A percentile compares a stretch with the other conserved stretches of the same genome.
These are phyloP conservation scores for Xylariaceae sp. DNA, from an alignment of 2,329 filamentous ascomycete species.

Conservation along the genomic window DNA sequence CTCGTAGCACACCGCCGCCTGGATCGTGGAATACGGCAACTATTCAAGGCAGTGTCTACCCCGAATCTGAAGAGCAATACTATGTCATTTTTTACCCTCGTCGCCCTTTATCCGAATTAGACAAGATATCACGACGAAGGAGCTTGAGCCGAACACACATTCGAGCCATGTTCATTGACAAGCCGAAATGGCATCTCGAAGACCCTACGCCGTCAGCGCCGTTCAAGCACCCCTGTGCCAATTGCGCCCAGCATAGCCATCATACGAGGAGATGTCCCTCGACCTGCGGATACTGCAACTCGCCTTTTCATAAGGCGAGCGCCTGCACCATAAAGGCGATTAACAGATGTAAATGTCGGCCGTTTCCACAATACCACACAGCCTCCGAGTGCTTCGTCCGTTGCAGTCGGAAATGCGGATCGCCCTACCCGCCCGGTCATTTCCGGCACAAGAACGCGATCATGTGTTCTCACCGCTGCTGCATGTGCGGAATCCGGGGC, in stretches of 20 bases:
- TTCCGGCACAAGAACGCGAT: conserved; percentile 42
- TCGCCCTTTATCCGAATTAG: conserved; percentile 34
- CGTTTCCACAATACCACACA: conserved; percentile 43
- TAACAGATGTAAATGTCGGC: conserved; percentile 43
- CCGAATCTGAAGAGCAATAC: conserved; percentile 1
- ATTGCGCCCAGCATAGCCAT: conserved; percentile 37
- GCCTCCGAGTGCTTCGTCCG: conserved; percentile 36
- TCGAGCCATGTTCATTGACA: conserved; percentile 38
- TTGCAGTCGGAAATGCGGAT: conserved; percentile 41
- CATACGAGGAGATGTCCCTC: conserved; percentile 28
- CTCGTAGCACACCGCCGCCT: conserved; percentile 25
- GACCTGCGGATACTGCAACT: conserved; percentile 42
- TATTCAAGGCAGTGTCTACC: background rate
- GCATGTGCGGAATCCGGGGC: conserved; percentile 45
- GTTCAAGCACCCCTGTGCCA: conserved; percentile 30
- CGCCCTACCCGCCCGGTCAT: conserved; percentile 25
- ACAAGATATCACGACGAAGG: conserved; percentile 38
- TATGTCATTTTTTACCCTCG: conserved; percentile 28
- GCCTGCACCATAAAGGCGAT: conserved; percentile 36
- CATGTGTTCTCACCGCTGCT: conserved; percentile 42
- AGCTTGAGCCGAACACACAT: conserved; percentile 43
- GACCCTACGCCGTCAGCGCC: background rate
- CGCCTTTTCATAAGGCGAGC: conserved; percentile 32
- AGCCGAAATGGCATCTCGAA: conserved; percentile 25
- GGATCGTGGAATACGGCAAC: conserved; percentile 16